phyloP scores from a whole-genome alignment of 2,329 filamentous ascomycete genomes.

The Penicillium sp. region DNA sequence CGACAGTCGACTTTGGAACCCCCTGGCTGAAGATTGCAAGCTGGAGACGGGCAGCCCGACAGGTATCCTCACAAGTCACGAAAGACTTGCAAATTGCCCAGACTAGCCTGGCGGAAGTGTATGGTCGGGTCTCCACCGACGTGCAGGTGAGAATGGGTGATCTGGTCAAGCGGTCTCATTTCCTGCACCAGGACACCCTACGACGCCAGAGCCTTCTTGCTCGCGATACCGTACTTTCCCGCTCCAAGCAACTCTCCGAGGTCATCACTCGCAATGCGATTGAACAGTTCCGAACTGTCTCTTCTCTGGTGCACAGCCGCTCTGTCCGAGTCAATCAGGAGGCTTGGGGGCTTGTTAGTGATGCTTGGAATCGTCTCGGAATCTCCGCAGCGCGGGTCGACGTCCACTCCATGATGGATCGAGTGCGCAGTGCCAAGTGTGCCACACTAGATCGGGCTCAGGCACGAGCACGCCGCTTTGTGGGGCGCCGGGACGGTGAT shows the following conservation, averaged over 20 bases:
- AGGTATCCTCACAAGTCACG: constrained; percentile 43
- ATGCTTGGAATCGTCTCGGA: constrained; percentile 38
- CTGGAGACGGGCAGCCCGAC: constrained; percentile 52
- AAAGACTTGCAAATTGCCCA: constrained; percentile 48
- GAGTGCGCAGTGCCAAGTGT: constrained; percentile 38
- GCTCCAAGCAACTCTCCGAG: constrained; percentile 45
- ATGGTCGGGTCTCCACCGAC: constrained; percentile 46
- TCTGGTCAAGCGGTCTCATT: constrained; percentile 44
- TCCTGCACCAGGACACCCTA: constrained; percentile 40
- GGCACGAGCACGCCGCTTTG: constrained; percentile 39
- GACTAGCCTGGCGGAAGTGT: constrained; percentile 45
- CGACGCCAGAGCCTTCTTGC: constrained; percentile 34
- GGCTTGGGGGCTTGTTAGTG: constrained; percentile 35
- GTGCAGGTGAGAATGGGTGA: constrained; percentile 47
- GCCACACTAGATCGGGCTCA: constrained; percentile 44
- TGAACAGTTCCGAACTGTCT: constrained; percentile 40
- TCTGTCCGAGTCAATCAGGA: constrained; percentile 38
- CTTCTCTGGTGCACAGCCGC: constrained; percentile 40
- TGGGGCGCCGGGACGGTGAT: constrained; percentile 32
- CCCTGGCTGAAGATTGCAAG: constrained; percentile 55
- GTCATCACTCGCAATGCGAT: constrained; percentile 39
- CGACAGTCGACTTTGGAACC: constrained; percentile 51
- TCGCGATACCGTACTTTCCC: constrained; percentile 36
- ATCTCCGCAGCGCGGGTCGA: constrained; percentile 34
- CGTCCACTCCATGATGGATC: constrained; percentile 34